Percentiles rank a stretch among this genome's conserved stretches.
Evolutionary conservation across 2,329 filamentous ascomycete genomes (phyloP).

Genomic region (Harringtonia lauricola): DNA sequence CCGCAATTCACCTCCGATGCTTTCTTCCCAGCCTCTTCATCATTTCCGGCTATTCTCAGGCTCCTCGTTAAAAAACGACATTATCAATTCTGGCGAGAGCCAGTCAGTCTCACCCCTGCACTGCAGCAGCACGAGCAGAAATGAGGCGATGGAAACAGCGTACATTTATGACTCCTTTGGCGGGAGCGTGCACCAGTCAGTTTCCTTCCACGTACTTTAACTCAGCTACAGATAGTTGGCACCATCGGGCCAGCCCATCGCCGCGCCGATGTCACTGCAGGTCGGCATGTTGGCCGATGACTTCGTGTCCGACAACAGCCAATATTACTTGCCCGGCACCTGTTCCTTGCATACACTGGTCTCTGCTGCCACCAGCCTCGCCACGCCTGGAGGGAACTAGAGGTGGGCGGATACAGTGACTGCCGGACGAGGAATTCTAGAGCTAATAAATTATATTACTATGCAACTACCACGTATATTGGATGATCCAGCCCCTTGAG

Average conservation of each 20-base stretch:
- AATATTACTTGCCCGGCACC: too few relatives aligned
- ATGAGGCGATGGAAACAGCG: too few relatives aligned
- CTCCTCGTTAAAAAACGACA: too few relatives aligned
- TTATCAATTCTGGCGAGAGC: too few relatives aligned
- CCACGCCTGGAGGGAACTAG: slow-evolving; percentile 19
- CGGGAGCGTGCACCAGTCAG: slow-evolving; percentile 25
- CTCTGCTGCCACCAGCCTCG: too few relatives aligned
- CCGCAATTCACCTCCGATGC: too few relatives aligned
- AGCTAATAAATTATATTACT: slow-evolving; percentile 19
- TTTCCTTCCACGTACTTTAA: slow-evolving; percentile 26
- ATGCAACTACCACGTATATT: slow-evolving; percentile 38
- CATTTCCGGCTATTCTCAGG: too few relatives aligned
- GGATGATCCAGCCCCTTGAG: slow-evolving; percentile 26
- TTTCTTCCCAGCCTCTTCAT: too few relatives aligned
- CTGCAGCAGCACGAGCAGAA: too few relatives aligned
- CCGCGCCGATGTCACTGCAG: slow-evolving; percentile 26
- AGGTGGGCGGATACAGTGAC: slow-evolving; percentile 9
- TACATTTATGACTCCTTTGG: slow-evolving; percentile 24
- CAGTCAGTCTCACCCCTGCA: too few relatives aligned
- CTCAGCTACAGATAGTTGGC: slow-evolving; percentile 13
- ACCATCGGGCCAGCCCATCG: slow-evolving; percentile 28
- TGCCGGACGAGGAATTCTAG: not conserved
- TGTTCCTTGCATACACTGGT: too few relatives aligned
- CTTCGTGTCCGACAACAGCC: too few relatives aligned
- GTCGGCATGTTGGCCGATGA: slow-evolving; percentile 28